phyloP scores from a whole-genome alignment of 2,329 filamentous ascomycete genomes.

The Diaporthe sp. region DNA sequence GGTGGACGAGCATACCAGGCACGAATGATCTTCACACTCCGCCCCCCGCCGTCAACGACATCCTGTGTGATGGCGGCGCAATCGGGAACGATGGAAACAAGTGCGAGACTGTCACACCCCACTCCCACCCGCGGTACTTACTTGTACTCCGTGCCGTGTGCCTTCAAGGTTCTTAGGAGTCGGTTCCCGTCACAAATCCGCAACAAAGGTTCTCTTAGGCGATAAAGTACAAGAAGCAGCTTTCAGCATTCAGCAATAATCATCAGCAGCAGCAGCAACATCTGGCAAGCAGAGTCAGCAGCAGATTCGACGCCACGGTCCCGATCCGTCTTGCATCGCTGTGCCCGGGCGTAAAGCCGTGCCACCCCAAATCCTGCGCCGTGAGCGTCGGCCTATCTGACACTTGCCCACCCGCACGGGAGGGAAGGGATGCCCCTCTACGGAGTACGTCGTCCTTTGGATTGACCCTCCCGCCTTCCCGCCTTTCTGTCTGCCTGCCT shows the following conservation, averaged over 20 bases:
- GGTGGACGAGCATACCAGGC: not conserved
- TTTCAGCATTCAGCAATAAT: not conserved
- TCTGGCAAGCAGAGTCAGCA: not conserved
- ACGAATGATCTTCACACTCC: not conserved
- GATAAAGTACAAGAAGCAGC: conserved; percentile 2
- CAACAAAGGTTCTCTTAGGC: conserved; percentile 7
- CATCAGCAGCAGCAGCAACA: not conserved
- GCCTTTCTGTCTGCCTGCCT: not conserved
- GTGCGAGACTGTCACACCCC: conserved; percentile 23
- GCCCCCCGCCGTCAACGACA: not conserved
- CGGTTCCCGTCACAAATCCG: not conserved
- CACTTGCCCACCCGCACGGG: conserved; percentile 17
- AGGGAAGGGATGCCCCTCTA: not conserved
- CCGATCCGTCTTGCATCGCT: conserved; percentile 26
- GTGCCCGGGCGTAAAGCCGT: conserved; percentile 28
- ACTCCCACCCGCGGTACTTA: not conserved
- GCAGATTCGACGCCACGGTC: conserved; percentile 6
- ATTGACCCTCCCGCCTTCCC: not conserved
- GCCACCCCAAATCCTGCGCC: conserved; percentile 21
- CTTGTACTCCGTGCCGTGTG: not conserved
- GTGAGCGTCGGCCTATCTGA: conserved; percentile 21
- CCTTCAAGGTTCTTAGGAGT: not conserved
- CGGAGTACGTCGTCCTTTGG: not conserved
- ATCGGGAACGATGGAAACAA: conserved; percentile 27
- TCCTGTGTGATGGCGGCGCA: conserved; percentile 27